Conservation (phyloP, 1,284 basidiomycete genomes). For the Ceratobasidium sp. region DNA sequence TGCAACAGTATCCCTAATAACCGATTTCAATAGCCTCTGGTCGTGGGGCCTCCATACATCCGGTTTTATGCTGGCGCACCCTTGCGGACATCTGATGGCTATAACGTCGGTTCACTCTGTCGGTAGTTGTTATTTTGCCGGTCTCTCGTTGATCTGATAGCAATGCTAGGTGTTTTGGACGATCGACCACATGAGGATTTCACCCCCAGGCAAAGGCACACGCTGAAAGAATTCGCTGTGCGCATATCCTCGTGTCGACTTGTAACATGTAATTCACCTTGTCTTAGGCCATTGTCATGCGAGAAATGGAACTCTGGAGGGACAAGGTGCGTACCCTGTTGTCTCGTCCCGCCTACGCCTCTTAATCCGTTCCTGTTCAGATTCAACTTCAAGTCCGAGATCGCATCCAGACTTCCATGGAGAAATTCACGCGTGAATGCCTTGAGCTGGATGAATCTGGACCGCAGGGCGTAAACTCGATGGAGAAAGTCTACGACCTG, state of each 20-base stretch:
- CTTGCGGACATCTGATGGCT: slow-evolving; percentile 87
- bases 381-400: slow-evolving; percentile 92
- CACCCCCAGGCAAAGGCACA: slow-evolving; percentile 88
- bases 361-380: slow-evolving; percentile 56
- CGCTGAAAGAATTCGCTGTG: slow-evolving; percentile 90
- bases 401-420: slow-evolving; percentile 94
- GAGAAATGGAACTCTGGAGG: slow-evolving; percentile 94
- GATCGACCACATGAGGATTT: slow-evolving; percentile 88
- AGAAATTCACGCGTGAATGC: slow-evolving; percentile 94
- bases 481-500: slow-evolving; percentile 89
- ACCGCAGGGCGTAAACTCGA: slow-evolving; percentile 60
- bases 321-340: slow-evolving; percentile 76
- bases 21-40: slow-evolving; percentile 72
- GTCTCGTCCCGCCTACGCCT: neutral
- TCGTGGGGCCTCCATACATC: slow-evolving; percentile 73
- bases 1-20: slow-evolving; percentile 1
- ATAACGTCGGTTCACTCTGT: slow-evolving; percentile 84
- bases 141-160: neutral
- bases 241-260: slow-evolving; percentile 4
- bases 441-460: slow-evolving; percentile 81
- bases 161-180: slow-evolving; percentile 73
- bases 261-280: slow-evolving; percentile 8
- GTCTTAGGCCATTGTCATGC: slow-evolving; percentile 87
- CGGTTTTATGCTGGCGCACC: slow-evolving; percentile 95
- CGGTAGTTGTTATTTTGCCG: neutral